These are phyloP conservation scores for Poteriospumella lacustris DNA, from an alignment of 108 stramenopile species.

Conservation along the genomic window DNA sequence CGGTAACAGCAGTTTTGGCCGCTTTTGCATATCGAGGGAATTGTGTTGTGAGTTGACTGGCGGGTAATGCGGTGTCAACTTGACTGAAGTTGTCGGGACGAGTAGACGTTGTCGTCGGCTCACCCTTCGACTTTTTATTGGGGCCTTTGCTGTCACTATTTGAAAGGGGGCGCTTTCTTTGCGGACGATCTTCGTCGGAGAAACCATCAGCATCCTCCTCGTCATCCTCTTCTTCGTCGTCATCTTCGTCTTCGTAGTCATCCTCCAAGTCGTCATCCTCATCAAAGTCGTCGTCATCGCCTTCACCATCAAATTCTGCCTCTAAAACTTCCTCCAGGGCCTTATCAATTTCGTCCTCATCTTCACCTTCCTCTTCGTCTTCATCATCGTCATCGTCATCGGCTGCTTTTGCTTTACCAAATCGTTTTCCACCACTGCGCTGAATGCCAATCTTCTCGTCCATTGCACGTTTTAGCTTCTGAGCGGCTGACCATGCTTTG, in stretches of 20 bases:
- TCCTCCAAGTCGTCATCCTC: not conserved
- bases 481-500: slow-evolving; percentile 26
- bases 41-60: slow-evolving; percentile 15
- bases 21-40: slow-evolving; percentile 39
- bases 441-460: slow-evolving; percentile 29
- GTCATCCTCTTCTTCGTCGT: slow-evolving; percentile 50
- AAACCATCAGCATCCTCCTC: too few species aligned
- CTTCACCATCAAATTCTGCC: not conserved
- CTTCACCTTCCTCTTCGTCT: slow-evolving; percentile 33
- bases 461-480: slow-evolving; percentile 34
- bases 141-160: not conserved
- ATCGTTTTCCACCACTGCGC: slow-evolving; percentile 4
- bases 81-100: slow-evolving; percentile 42
- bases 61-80: slow-evolving; percentile 39
- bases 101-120: not conserved
- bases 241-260: slow-evolving; percentile 2
- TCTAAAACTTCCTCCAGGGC: not conserved
- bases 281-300: not conserved
- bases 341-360: not conserved
- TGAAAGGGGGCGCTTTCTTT: not conserved
- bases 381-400: slow-evolving; percentile 47
- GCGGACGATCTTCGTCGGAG: too few species aligned
- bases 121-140: not conserved
- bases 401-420: slow-evolving; percentile 25
- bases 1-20: slow-evolving; percentile 32